A percentile compares a stretch with the other conserved stretches of the same genome.
Conservation (phyloP, 176 grass and related monocot genomes). For the Aechmea fasciata region DNA sequence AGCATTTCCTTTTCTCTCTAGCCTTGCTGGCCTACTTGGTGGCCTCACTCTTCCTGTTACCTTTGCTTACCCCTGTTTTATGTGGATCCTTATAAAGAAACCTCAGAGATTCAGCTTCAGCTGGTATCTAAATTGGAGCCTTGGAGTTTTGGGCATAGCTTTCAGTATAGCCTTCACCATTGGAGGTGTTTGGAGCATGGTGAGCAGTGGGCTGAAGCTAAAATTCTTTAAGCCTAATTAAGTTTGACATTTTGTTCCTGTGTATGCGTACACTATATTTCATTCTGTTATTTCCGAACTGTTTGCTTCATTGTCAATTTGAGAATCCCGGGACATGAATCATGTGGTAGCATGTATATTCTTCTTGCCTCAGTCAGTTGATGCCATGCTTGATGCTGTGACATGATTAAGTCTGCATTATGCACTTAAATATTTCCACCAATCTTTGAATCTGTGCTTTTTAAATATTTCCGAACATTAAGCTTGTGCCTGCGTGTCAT, state of each 20-base stretch:
- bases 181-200: conserved; percentile 86
- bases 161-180: conserved; percentile 73
- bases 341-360: no score
- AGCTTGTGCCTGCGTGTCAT: no score
- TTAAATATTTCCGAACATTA: no score
- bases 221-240: conserved; percentile 97
- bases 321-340: no score
- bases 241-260: not conserved
- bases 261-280: no score
- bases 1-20: conserved; percentile 84
- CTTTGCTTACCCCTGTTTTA: conserved; percentile 93
- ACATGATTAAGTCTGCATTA: no score
- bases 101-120: conserved; percentile 62
- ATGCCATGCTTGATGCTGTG: no score
- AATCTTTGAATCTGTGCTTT: no score
- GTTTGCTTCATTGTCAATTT: no score
- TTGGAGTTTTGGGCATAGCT: conserved; percentile 51
- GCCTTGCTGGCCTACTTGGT: conserved; percentile 68
- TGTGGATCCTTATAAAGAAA: conserved; percentile 97
- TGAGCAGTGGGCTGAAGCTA: conserved; percentile 79
- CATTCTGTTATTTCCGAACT: no score
- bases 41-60: conserved; percentile 82
- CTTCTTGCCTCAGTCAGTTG: no score
- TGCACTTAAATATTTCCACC: no score
- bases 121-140: conserved; percentile 93